Conservation (phyloP, 2,329 filamentous ascomycete species). For the Thelonectria blattea region DNA sequence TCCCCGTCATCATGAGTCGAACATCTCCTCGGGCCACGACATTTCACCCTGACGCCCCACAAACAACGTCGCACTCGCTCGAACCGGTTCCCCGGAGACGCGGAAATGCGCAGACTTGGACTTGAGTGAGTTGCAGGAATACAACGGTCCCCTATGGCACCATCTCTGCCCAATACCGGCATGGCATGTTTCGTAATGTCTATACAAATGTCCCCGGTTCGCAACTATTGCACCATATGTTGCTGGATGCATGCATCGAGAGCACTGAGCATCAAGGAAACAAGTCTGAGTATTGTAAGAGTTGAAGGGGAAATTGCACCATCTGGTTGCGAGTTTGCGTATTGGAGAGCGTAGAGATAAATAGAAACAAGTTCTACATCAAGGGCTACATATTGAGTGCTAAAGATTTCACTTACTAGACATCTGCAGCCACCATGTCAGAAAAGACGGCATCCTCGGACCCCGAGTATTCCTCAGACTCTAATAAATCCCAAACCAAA, state of each 20-base stretch:
- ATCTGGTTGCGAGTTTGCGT: neutral
- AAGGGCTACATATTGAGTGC: neutral
- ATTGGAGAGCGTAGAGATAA: neutral
- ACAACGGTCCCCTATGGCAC: neutral
- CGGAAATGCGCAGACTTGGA: neutral
- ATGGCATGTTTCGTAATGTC: neutral
- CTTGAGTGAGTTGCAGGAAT: neutral
- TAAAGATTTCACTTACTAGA: too few species aligned
- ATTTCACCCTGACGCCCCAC: neutral
- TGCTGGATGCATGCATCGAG: neutral
- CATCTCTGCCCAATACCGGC: neutral
- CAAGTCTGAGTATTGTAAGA: too few species aligned
- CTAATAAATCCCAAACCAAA: neutral
- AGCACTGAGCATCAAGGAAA: neutral
- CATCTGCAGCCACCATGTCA: neutral
- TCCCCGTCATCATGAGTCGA: neutral
- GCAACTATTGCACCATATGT: neutral
- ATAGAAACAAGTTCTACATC: neutral
- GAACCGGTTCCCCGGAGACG: constrained; percentile 1
- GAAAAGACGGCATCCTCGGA: neutral
- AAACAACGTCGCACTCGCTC: neutral
- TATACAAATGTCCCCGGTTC: neutral
- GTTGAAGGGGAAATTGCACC: neutral
- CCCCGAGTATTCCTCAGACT: neutral
- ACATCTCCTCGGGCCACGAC: neutral